phyloP scores from a whole-genome alignment of 768 basidiomycete species.

The Harrya chromipes region DNA sequence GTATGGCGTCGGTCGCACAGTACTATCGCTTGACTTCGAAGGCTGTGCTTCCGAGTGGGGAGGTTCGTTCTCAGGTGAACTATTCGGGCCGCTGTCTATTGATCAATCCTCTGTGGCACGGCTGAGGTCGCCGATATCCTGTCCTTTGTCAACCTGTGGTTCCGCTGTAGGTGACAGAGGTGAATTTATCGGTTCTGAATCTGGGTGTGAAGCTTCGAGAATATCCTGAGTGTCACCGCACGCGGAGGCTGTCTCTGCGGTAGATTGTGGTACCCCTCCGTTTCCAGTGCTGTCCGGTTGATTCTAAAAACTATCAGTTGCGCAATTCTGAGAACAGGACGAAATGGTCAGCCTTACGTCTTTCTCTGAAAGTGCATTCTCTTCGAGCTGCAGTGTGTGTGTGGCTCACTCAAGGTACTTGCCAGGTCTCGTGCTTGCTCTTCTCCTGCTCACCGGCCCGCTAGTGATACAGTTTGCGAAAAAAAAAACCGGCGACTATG shows the following conservation, averaged over 20 bases:
- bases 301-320: slow-evolving; percentile 9
- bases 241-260: neutral
- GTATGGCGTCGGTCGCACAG: slow-evolving; percentile 12
- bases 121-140: slow-evolving; percentile 11
- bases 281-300: neutral
- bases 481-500: slow-evolving; percentile 95
- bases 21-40: neutral
- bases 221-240: slow-evolving; percentile 8
- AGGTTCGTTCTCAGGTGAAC: slow-evolving; percentile 27
- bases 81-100: slow-evolving; percentile 11
- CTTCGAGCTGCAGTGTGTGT: slow-evolving; percentile 66
- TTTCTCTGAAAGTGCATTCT: slow-evolving; percentile 28
- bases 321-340: neutral
- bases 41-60: slow-evolving; percentile 32
- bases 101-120: slow-evolving; percentile 9
- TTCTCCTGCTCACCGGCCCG: slow-evolving; percentile 14
- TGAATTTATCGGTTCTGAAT: neutral
- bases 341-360: slow-evolving; percentile 20
- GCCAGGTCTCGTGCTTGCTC: neutral
- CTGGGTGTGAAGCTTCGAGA: neutral
- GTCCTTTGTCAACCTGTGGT: neutral
- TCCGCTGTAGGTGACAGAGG: neutral
- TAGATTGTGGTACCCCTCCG: neutral
- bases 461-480: slow-evolving; percentile 89
- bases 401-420: slow-evolving; percentile 61